Conservation (phyloP, 768 basidiomycete species). For the Trichaptum fuscoviolaceum region DNA sequence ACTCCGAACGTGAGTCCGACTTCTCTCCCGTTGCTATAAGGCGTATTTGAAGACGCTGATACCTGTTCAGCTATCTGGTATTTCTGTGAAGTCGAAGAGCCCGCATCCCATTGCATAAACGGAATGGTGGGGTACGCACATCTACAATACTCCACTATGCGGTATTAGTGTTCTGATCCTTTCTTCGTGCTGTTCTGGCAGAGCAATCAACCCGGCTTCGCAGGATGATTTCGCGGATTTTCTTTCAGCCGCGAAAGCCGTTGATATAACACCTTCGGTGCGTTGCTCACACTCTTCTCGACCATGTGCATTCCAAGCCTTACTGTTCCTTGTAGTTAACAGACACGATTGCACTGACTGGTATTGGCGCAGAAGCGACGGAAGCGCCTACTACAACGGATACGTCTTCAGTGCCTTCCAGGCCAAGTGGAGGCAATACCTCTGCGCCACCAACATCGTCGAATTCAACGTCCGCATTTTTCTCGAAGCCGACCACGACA, state of each 20-base stretch:
- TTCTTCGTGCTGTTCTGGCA: neutral
- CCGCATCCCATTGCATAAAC: constrained; percentile 1
- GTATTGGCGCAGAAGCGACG: neutral
- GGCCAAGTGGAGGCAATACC: neutral
- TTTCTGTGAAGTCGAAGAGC: constrained; percentile 2
- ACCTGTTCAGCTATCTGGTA: neutral
- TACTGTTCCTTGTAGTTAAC: neutral
- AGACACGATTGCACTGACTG: neutral
- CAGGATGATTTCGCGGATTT: neutral
- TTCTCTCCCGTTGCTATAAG: neutral
- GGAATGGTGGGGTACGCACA: neutral
- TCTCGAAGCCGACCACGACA: neutral
- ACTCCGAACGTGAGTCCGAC: neutral
- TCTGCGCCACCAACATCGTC: neutral
- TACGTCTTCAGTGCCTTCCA: neutral
- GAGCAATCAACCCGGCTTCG: constrained; percentile 1
- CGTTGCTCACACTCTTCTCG: neutral
- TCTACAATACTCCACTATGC: neutral
- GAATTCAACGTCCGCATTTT: neutral
- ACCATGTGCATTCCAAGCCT: neutral
- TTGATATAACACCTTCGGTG: neutral
- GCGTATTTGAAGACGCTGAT: neutral
- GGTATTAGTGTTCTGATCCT: neutral
- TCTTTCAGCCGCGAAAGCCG: neutral
- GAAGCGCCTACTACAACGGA: neutral